Conservation (phyloP, 2,329 filamentous ascomycete genomes). For the Botryotinia calthae region DNA sequence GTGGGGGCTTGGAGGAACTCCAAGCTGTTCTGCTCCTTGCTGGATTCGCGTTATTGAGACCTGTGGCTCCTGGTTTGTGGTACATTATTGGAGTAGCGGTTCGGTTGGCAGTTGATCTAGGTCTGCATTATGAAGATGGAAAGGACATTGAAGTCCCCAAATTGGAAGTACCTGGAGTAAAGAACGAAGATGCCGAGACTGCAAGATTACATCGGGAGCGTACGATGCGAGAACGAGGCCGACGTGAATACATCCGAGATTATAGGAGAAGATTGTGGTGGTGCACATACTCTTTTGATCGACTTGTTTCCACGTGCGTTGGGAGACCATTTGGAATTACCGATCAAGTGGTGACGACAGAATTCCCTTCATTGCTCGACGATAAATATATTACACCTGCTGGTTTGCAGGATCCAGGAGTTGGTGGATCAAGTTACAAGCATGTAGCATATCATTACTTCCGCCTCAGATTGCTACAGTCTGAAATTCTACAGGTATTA, state of each 20-base stretch:
- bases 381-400: conserved; percentile 81
- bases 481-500: conserved; percentile 89
- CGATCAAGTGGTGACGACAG: conserved; percentile 94
- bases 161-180: conserved; percentile 44
- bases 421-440: conserved; percentile 76
- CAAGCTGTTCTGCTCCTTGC: conserved; percentile 90
- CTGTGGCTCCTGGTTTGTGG: conserved; percentile 91
- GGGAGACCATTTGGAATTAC: conserved; percentile 90
- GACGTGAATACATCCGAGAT: conserved; percentile 81
- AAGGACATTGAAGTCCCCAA: conserved; percentile 60
- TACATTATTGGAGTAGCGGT: conserved; percentile 96
- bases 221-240: conserved; percentile 54
- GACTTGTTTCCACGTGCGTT: conserved; percentile 92
- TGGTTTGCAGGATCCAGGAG: conserved; percentile 66
- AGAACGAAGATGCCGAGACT: conserved; percentile 36
- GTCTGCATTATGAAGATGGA: conserved; percentile 89
- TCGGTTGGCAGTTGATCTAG: conserved; percentile 84
- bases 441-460: conserved; percentile 90
- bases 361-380: conserved; percentile 85
- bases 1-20: conserved; percentile 87
- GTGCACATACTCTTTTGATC: conserved; percentile 93
- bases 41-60: conserved; percentile 85
- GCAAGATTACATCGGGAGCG: conserved; percentile 39
- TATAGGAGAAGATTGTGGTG: conserved; percentile 87
- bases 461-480: conserved; percentile 81